Percentiles rank a stretch among this genome's conserved stretches.
Conservation (phyloP, 2,329 filamentous ascomycete species). For the Colletotrichum chlorophyti region DNA sequence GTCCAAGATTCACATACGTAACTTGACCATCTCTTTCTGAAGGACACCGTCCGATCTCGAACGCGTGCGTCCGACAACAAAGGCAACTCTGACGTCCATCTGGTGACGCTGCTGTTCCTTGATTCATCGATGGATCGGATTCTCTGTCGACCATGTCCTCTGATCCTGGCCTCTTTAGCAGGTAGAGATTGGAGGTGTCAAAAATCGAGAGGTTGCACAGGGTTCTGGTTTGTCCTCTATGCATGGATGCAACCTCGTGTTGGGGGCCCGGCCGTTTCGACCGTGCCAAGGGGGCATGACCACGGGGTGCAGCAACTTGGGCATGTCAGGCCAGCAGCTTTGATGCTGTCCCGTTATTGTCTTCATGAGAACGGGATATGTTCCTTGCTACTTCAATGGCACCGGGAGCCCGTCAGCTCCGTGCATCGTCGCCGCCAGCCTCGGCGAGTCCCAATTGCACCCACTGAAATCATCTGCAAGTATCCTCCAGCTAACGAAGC, state of each 20-base stretch:
- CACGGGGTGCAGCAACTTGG: constrained; percentile 15
- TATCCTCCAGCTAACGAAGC: no score
- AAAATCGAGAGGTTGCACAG: constrained; percentile 18
- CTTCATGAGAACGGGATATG: no score
- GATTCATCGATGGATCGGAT: constrained; percentile 8
- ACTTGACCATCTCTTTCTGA: neutral
- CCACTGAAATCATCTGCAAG: neutral
- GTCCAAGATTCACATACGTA: constrained; percentile 4
- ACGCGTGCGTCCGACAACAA: neutral
- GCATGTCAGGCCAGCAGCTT: constrained; percentile 9
- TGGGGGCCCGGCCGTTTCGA: constrained; percentile 3
- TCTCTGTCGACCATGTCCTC: constrained; percentile 4
- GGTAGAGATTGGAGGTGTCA: constrained; percentile 8
- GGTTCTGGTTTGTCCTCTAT: constrained; percentile 3
- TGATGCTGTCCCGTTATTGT: no score
- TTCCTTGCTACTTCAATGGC: no score
- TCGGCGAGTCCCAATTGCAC: neutral
- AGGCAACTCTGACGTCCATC: neutral
- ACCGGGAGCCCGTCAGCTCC: no score
- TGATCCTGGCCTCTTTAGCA: constrained; percentile 1
- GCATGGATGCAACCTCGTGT: constrained; percentile 25
- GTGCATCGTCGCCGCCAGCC: constrained; percentile 2
- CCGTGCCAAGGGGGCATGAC: constrained; percentile 13
- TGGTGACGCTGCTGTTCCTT: neutral
- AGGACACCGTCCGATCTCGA: constrained; percentile 11